Evolutionary conservation across 2,329 filamentous ascomycete genomes (phyloP), one percentile per base, ranked within the genome.

Genomic region (Neofusicoccum parvum): DNA sequence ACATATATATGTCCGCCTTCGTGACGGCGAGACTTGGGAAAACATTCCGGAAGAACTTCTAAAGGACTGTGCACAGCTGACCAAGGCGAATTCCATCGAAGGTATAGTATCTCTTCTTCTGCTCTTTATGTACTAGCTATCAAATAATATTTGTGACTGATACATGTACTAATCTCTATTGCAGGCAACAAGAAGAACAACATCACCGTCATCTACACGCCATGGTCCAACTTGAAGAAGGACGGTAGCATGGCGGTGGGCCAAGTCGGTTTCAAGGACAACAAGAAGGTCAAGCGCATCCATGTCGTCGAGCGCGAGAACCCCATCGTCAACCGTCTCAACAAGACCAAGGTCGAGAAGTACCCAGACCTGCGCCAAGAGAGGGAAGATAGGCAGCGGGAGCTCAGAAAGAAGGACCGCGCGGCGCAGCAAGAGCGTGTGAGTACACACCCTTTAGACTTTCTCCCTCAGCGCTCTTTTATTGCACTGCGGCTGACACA

Each of bases 11-110:
- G 87, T 99, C 39, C 90, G 95, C 39, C 85, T 98, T 70, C 84
- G 83, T 15, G 89, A 94, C 49, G 90, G 88, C 66, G 88, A 95
- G 70, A 83, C 86, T 46, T 99, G 95, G 95, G 93, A 97, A 59
- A 80, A 84, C 49, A 92, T 99, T 66, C 88, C 92, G 0, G 75
- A 87, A 67, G 86, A 87, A 3, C 84, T 99, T 34, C 76, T 99
- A 67, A 87, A 85, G 70, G 95, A 99, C 79, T 92, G 95, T 72
- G 95, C 92, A n/a, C 95, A 99, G 79, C 84, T 99, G 72, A 99
- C 95, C 65, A 99, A 99, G 81, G 95, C 95, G 68, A 99, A 99
- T 81, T 97, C 93, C 66, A 99, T 99, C 72, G 95, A 99, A 83
- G 95, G 92, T 90, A 49, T 48, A 45, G 9, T 45, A 50, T 9